These are phyloP conservation scores for Zygosaccharomyces pseudorouxii DNA, from an alignment of 805 yeast species.

Conservation along the genomic window DNA sequence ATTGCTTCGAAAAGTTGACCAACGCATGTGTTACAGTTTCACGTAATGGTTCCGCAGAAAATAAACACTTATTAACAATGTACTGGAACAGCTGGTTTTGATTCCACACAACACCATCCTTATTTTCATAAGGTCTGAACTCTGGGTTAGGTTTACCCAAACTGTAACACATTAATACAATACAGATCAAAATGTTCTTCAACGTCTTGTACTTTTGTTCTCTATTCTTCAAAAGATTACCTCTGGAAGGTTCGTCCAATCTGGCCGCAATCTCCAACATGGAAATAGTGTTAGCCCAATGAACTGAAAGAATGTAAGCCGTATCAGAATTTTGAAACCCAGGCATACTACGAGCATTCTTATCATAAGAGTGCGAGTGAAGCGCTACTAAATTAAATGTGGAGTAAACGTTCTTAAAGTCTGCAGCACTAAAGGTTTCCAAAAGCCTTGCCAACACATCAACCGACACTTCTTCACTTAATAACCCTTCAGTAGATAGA, in stretches of 20 bases:
- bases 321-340: slow-evolving; percentile 20
- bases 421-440: slow-evolving; percentile 15
- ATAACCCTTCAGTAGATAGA: slow-evolving; percentile 7
- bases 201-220: slow-evolving; percentile 40
- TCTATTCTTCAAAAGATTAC: slow-evolving; percentile 33
- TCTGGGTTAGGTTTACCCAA: slow-evolving; percentile 23
- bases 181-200: slow-evolving; percentile 28
- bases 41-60: slow-evolving; percentile 17
- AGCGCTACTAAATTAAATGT: slow-evolving; percentile 18
- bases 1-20: slow-evolving; percentile 14
- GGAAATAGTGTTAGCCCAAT: slow-evolving; percentile 40
- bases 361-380: slow-evolving; percentile 25
- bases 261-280: slow-evolving; percentile 59
- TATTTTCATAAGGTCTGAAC: slow-evolving; percentile 16
- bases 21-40: slow-evolving; percentile 20
- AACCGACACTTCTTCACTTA: slow-evolving; percentile 11
- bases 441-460: slow-evolving; percentile 12
- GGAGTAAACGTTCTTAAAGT: slow-evolving; percentile 15
- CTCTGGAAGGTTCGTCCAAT: slow-evolving; percentile 37
- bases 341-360: slow-evolving; percentile 13
- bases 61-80: slow-evolving; percentile 24
- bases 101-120: slow-evolving; percentile 14
- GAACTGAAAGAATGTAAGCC: slow-evolving; percentile 19
- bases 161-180: slow-evolving; percentile 20
- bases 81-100: slow-evolving; percentile 32